Base-by-base conservation (phyloP, 306 rosid species). In the Dryas alaskensis region DNA sequence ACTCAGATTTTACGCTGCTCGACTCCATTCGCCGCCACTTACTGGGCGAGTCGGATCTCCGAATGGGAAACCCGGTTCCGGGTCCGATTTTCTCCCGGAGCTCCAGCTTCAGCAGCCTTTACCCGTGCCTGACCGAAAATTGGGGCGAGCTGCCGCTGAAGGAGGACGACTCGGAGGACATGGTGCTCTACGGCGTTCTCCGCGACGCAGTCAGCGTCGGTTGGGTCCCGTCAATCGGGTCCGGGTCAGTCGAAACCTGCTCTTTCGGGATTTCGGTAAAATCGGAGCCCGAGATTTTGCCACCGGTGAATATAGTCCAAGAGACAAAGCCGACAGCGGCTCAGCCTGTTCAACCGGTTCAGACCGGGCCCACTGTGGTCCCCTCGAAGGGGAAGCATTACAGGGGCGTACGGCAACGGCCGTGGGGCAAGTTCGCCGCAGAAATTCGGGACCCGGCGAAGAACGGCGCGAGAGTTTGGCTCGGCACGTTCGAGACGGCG, bases 351-450 rank as follows among this genome's bases (percentile, higher is more conserved):
- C 61, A 8, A 22, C 14, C 46, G 54, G 16, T 4, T 47, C 67
- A 59, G 65, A 22, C 60, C 10, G 74, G 46, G 16, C 82, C 90
- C 8, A 53, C 69, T 13, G 89, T 51, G 67, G 90, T 59, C n/a
- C 87, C 89, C 46, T 47, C 77, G 19, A 87, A 89, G 83, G 91
- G 87, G 72, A 94, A 88, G 83, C 98, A 94, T 66, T 94, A 87
- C 78, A 83, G 98, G 48, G 98, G 98, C 2, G 98, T 94, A 16
- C 44, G 98, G 74, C 96, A 80, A 16, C 82, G 98, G 72, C 98
- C 98, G 22, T 94, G 98, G 98, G 98, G 98, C 7, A 94, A 94
- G 67, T 94, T 85, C 76, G 98, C 96, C 51, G 97, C 98, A 44
- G 98, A 94, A 84, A 94, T 94, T 39, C 84, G 98, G 1, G 98